Percentiles rank a stretch among this genome's conserved stretches.
Conservation (phyloP, 2,329 filamentous ascomycete species). For the Colletotrichum noveboracense region DNA sequence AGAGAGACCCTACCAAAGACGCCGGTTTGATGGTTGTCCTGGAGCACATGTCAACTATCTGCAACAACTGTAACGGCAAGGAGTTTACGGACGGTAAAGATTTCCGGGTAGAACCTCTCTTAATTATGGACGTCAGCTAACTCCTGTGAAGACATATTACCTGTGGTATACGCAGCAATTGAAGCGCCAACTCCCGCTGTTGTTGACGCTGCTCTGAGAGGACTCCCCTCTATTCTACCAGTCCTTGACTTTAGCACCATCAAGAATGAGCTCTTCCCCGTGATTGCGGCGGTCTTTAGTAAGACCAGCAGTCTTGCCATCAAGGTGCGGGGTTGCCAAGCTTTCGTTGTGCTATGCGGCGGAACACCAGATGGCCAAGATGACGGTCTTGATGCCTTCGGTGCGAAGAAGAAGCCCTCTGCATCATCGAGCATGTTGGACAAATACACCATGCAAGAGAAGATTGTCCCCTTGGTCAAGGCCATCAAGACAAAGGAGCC, state of each 20-base stretch:
- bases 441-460: slow-evolving; percentile 98
- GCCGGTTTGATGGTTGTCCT: slow-evolving; percentile 90
- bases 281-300: slow-evolving; percentile 88
- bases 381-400: slow-evolving; percentile 80
- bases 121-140: neutral
- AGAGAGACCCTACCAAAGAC: slow-evolving; percentile 80
- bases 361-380: slow-evolving; percentile 64
- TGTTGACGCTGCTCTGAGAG: slow-evolving; percentile 83
- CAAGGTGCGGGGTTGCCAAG: slow-evolving; percentile 90
- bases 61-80: slow-evolving; percentile 83
- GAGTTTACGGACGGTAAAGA: slow-evolving; percentile 88
- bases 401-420: slow-evolving; percentile 62
- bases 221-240: slow-evolving; percentile 80
- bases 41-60: slow-evolving; percentile 78
- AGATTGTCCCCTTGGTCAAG: slow-evolving; percentile 88
- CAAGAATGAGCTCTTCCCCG: slow-evolving; percentile 95
- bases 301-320: slow-evolving; percentile 93
- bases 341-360: slow-evolving; percentile 88
- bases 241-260: slow-evolving; percentile 95
- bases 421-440: slow-evolving; percentile 82
- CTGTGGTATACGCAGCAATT: slow-evolving; percentile 81
- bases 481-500: slow-evolving; percentile 98
- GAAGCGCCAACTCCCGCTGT: slow-evolving; percentile 89
- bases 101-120: slow-evolving; percentile 5
- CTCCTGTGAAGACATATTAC: slow-evolving; percentile 73